Evolutionary conservation across 495 filamentous ascomycete species (phyloP), one percentile per base, ranked within the genome.

Genomic region (Aspergillus bertholletiae): DNA sequence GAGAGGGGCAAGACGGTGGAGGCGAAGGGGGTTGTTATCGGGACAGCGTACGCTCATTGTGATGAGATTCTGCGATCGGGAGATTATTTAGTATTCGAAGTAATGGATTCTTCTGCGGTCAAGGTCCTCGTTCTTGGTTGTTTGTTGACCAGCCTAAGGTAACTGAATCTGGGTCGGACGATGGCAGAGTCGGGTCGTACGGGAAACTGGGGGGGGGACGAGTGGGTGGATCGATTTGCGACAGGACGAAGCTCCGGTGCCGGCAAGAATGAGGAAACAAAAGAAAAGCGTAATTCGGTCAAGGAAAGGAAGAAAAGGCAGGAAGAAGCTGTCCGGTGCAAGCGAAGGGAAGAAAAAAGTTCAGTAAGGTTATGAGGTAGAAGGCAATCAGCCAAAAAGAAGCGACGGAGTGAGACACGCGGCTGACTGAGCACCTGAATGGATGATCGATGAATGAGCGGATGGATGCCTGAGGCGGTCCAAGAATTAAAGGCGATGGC

Each of bases 11-110:
- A n/a, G 23, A 21, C 15, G 24, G 49, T 12, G 21, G 40, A 30
- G 24, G 48, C 17, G 22, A 45, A 23, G 24, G 35, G 28, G 15
- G 9, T 13, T n/a, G 24, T 11, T 35, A n/a, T 49, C n/a, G 41
- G 47, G 54, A 30, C 34, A 15, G 65, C 69, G 62, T 62, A 72
- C 69, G 63, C 69, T 72, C 69, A 72, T 72, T 54, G 60, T 68
- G 63, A 44, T 49, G 46, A 32, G 22, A 35, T 37, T 32, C 18
- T 27, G 5, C n/a, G 17, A 26, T 49, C 21, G 12, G 13, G 15
- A n/a, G n/a, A 45, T 26, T 24, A 21, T 7, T 26, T 28, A 15
- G 12, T n/a, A 28, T n/a, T 40, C 37, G 18, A 40, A 13, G 37
- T 18, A 40, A 40, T n/a, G 15, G 17, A n/a, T 40, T n/a, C 37